Percentiles rank a stretch among this genome's conserved stretches.
Evolutionary conservation across 192 early-diverging fungal genomes (phyloP).

Genomic region (Jimgerdemannia lactiflua): DNA sequence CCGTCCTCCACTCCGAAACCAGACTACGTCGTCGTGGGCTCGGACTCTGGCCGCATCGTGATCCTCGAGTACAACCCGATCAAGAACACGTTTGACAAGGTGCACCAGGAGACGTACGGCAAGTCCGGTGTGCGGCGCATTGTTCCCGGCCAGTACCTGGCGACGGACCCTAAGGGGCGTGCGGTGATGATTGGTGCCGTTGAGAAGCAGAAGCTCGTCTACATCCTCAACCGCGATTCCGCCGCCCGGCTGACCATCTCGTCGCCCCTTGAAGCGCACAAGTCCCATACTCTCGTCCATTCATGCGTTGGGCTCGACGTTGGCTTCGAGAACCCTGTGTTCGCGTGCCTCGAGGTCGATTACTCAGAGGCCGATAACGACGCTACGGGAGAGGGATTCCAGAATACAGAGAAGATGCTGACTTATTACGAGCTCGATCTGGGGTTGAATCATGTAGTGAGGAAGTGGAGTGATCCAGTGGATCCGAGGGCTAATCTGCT

Average conservation of each 20-base stretch:
- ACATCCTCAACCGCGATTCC: constrained; percentile 93
- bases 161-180: constrained; percentile 93
- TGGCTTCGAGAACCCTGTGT: constrained; percentile 98
- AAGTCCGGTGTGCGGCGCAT: constrained; percentile 87
- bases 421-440: constrained; percentile 97
- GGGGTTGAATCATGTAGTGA: constrained; percentile 97
- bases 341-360: constrained; percentile 89
- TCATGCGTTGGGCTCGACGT: constrained; percentile 91
- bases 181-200: constrained; percentile 93
- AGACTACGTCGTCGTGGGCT: constrained; percentile 91
- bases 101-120: constrained; percentile 94
- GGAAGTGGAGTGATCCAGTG: constrained; percentile 91
- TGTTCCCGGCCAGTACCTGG: constrained; percentile 95
- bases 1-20: background rate
- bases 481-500: constrained; percentile 74
- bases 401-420: constrained; percentile 75
- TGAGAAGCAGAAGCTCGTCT: constrained; percentile 95
- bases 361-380: constrained; percentile 82
- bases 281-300: constrained; percentile 72
- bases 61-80: constrained; percentile 86
- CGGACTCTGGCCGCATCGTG: constrained; percentile 87
- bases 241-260: constrained; percentile 81
- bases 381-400: constrained; percentile 65
- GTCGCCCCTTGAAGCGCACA: constrained; percentile 95
- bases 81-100: constrained; percentile 70